phyloP scores from a whole-genome alignment of 2,329 filamentous ascomycete genomes.

The Incumbomyces lentus region DNA sequence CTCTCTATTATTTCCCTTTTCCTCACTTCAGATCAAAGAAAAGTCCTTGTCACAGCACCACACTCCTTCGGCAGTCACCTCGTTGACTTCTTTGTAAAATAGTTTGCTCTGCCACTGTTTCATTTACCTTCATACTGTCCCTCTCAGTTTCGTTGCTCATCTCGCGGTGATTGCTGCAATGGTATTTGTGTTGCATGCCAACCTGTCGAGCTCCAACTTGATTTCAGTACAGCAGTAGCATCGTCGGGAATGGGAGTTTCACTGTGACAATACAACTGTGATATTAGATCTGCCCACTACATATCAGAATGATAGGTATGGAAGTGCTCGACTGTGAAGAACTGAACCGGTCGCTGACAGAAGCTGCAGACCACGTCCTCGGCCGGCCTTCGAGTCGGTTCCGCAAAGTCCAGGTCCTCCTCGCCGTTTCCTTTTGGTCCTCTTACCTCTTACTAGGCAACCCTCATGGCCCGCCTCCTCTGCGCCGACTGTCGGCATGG shows the following conservation, averaged over 20 bases:
- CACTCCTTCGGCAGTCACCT: slow-evolving; percentile 3
- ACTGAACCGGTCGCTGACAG: too few relatives aligned
- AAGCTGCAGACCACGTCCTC: slow-evolving; percentile 65
- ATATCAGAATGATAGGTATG: slow-evolving; percentile 10
- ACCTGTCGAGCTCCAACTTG: not conserved
- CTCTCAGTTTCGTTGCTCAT: not conserved
- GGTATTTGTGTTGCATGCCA: slow-evolving; percentile 2
- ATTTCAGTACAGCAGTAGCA: not conserved
- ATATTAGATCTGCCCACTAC: not conserved
- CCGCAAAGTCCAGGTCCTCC: slow-evolving; percentile 81
- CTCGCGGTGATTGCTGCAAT: slow-evolving; percentile 3
- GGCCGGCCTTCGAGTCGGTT: slow-evolving; percentile 86
- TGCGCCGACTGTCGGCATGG: slow-evolving; percentile 60
- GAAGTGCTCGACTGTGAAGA: not conserved
- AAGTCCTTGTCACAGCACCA: not conserved
- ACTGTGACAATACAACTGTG: not conserved
- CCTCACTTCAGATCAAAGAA: slow-evolving; percentile 2
- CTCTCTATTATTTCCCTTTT: slow-evolving; percentile 6
- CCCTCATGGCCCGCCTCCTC: slow-evolving; percentile 73
- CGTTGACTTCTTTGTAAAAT: not conserved
- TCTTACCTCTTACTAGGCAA: slow-evolving; percentile 75
- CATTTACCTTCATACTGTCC: slow-evolving; percentile 2
- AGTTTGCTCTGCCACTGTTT: not conserved
- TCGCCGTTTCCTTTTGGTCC: slow-evolving; percentile 85
- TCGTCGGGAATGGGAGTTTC: not conserved